Evolutionary conservation across 352 stramenopile species (phyloP), one percentile per base, ranked within the genome.

Genomic region (Blastocystis sp.): DNA sequence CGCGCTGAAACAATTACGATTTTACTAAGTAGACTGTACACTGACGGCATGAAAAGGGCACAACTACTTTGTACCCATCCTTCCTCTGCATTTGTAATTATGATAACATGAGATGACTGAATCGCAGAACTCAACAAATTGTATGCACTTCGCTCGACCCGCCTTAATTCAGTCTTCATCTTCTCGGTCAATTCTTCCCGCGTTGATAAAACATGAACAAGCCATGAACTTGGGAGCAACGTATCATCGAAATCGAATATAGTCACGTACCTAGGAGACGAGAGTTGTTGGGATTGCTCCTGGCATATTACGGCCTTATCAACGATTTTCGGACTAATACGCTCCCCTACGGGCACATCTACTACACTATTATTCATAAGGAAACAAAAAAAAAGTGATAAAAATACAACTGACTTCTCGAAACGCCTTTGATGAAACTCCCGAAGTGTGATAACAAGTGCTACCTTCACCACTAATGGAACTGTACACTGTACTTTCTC

Each of bases 1-100:
- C 94, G 93, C n/a, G 94, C 94, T n/a, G 93, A 96, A 26, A 96
- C 90, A 41, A 97, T 93, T 87, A 94, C 95, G 53, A 97, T 94
- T 56, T 93, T 91, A 29, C 92, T 92, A 37, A 97, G 91, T 34
- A 95, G 92, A n/a, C 91, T 91, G 68, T 95, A 89, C 18, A 95
- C 92, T 1, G 91, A 92, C 15, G 94, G 94, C 92, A 97, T 93
- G 90, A 96, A 97, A 13, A 95, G 91, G 77, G 93, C 94, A 15
- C 94, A 93, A 34, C 93, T 95, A 11, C 96, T 91, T 79, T 96
- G 93, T 7, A 97, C 93, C 94, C 94, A 97, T n/a, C 94, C 94
- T 6, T 92, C 92, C 79, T 97, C 94, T 8, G 94, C 94, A 3
- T 94, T 94, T 0, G 94, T 97, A 45, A 97, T 93, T 53, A 97